A percentile compares a stretch with the other conserved stretches of the same genome.
Conservation (phyloP, 2,329 filamentous ascomycete species). For the Aspergillus neoniger region DNA sequence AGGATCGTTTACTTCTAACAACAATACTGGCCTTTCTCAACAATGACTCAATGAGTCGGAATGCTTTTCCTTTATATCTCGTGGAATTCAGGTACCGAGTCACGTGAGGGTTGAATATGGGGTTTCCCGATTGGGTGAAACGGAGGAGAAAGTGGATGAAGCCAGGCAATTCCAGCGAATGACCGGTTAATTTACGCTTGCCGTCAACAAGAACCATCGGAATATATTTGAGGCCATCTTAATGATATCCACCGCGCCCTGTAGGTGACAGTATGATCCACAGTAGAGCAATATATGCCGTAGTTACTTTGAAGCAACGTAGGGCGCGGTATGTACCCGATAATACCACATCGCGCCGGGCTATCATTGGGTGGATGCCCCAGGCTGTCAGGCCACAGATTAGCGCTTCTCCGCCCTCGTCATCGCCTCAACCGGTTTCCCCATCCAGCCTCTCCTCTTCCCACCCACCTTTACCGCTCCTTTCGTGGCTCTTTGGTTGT, state of each 20-base stretch:
- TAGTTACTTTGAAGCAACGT: neutral
- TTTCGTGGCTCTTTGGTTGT: slow-evolving; percentile 1
- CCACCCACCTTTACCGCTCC: slow-evolving; percentile 5
- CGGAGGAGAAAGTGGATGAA: neutral
- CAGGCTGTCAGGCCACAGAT: slow-evolving; percentile 21
- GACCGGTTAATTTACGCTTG: neutral
- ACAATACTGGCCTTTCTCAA: neutral
- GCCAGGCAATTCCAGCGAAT: neutral
- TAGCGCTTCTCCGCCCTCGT: slow-evolving; percentile 34
- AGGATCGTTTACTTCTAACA: neutral
- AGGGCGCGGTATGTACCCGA: slow-evolving; percentile 3
- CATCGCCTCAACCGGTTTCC: slow-evolving; percentile 25
- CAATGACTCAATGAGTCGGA: neutral
- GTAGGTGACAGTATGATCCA: neutral
- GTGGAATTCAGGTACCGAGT: neutral
- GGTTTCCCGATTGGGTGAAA: neutral
- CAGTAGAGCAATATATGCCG: neutral
- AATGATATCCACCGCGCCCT: neutral
- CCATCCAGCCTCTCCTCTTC: slow-evolving; percentile 4
- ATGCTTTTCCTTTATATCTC: neutral
- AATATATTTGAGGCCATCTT: neutral
- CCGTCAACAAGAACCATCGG: too few relatives aligned
- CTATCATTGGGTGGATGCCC: slow-evolving; percentile 21
- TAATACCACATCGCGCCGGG: neutral
- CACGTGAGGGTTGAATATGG: slow-evolving; percentile 3